Conservation (phyloP, 169 alveolate genomes). For the Plasmodium vivax region DNA sequence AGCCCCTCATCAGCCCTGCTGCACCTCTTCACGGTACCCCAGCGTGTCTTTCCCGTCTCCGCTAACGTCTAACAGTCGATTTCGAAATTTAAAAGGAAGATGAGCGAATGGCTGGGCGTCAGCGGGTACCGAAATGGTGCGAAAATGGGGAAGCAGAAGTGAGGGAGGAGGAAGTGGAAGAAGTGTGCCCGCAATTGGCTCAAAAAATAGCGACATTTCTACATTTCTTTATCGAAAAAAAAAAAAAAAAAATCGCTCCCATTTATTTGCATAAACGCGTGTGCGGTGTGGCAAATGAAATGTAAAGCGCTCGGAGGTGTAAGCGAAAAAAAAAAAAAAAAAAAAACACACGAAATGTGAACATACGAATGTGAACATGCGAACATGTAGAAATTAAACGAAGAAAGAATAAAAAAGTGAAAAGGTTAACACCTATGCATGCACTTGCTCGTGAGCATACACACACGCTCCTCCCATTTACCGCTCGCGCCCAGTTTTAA, state of each 20-base stretch:
- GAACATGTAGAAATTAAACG: background rate
- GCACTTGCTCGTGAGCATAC: background rate
- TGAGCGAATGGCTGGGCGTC: background rate
- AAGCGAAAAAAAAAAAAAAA: background rate
- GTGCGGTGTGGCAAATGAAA: background rate
- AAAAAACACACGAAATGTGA: background rate
- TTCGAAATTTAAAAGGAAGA: background rate
- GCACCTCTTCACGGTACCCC: background rate
- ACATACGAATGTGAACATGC: too few species aligned
- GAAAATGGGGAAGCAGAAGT: background rate
- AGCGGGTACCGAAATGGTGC: background rate
- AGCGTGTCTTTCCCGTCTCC: background rate
- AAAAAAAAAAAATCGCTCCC: background rate
- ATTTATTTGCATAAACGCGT: background rate
- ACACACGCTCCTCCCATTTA: background rate
- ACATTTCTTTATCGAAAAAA: background rate
- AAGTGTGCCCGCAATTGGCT: background rate
- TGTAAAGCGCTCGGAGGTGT: background rate
- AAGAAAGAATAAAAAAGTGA: background rate
- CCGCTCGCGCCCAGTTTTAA: background rate
- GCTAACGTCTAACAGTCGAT: background rate
- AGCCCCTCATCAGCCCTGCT: background rate
- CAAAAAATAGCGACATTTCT: conserved; percentile 2
- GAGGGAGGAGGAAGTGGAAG: background rate
- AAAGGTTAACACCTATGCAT: background rate